phyloP scores from a whole-genome alignment of 2,329 filamentous ascomycete genomes.

The Tolypocladium capitatum region DNA sequence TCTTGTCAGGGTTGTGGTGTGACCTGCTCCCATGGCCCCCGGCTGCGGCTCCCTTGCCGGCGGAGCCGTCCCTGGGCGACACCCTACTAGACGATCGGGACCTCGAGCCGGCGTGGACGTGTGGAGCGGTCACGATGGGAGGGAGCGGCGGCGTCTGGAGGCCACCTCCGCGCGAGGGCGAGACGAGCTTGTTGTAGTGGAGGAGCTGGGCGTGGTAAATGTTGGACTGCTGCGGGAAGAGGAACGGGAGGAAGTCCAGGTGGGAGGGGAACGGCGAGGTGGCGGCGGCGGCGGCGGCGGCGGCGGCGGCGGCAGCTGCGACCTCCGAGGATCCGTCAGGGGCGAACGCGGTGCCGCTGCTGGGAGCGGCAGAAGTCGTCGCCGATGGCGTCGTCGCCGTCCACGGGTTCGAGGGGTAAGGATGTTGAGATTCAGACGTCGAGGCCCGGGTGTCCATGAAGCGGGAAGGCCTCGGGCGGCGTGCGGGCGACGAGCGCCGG shows the following conservation, averaged over 20 bases:
- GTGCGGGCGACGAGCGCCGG: neutral
- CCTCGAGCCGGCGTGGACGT: constrained; percentile 41
- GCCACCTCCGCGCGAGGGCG: constrained; percentile 41
- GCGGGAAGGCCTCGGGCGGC: constrained; percentile 9
- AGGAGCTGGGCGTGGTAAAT: constrained; percentile 49
- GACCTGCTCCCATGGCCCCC: constrained; percentile 54
- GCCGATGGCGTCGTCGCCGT: constrained; percentile 14
- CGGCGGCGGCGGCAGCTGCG: constrained; percentile 7
- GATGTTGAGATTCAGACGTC: constrained; percentile 23
- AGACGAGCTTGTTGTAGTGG: constrained; percentile 53
- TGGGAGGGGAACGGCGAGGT: constrained; percentile 25
- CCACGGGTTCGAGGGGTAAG: constrained; percentile 21
- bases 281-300: constrained; percentile 6
- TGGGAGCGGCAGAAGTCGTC: constrained; percentile 11
- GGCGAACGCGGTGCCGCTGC: constrained; percentile 13
- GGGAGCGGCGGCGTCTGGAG: constrained; percentile 43
- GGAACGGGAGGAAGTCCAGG: constrained; percentile 41
- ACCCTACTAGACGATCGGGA: constrained; percentile 48
- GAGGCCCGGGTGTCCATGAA: constrained; percentile 27
- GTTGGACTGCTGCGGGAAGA: constrained; percentile 45
- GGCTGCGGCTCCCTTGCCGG: constrained; percentile 32
- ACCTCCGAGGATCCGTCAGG: constrained; percentile 19
- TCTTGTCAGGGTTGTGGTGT: constrained; percentile 43
- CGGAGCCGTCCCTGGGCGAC: constrained; percentile 37
- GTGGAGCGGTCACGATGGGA: constrained; percentile 40